phyloP scores from a whole-genome alignment of 441 rosid species.

The Rhodomyrtus psidioides region DNA sequence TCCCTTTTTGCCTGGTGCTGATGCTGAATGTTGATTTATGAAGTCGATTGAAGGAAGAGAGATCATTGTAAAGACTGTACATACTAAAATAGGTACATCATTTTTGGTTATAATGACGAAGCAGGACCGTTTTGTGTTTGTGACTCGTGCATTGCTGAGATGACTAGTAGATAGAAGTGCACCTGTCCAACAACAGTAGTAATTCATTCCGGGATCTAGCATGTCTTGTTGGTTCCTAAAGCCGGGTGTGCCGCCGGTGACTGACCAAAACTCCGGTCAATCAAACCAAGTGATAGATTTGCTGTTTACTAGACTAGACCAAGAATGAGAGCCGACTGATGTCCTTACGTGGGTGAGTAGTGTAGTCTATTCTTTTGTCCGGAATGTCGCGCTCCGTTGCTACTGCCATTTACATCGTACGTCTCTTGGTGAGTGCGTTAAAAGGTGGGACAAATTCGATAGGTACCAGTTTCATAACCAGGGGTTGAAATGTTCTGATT shows the following conservation, averaged over 20 bases:
- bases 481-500: neutral
- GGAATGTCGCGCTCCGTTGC: no score
- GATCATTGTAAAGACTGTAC: neutral
- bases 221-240: neutral
- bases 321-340: neutral
- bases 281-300: neutral
- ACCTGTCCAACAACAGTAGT: neutral
- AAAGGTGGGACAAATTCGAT: neutral
- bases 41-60: neutral
- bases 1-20: neutral
- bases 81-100: neutral
- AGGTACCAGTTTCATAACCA: neutral
- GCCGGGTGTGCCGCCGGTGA: neutral
- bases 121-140: neutral
- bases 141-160: neutral
- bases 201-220: neutral
- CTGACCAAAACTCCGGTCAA: neutral
- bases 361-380: neutral
- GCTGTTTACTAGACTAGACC: neutral
- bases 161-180: neutral
- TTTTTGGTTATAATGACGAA: neutral
- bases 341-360: neutral
- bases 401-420: neutral
- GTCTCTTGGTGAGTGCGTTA: neutral
- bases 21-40: neutral